Percentiles rank a stretch among this genome's conserved stretches.
phyloP scores from a whole-genome alignment of 2,329 filamentous ascomycete genomes.

The Chaetothyriales sp. region DNA sequence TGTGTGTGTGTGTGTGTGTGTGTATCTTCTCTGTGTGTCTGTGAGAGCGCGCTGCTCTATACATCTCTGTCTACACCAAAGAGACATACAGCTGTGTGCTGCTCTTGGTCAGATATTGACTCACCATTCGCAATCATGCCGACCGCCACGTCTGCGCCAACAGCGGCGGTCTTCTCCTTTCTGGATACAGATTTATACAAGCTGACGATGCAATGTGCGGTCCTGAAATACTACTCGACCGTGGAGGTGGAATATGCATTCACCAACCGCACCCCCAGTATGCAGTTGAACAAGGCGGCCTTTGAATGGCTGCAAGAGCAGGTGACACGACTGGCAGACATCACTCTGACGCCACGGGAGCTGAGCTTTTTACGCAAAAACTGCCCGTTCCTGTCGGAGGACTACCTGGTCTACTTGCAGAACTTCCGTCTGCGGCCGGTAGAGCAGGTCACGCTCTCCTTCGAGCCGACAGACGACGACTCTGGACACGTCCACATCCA shows the following conservation, averaged over 20 bases:
- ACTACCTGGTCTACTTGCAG: slow-evolving; percentile 68
- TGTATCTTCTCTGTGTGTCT: no score
- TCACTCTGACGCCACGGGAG: slow-evolving; percentile 66
- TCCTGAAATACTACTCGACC: slow-evolving; percentile 80
- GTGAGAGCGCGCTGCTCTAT: no score
- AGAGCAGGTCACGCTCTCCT: slow-evolving; percentile 61
- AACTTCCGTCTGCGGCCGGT: slow-evolving; percentile 67
- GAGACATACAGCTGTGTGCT: background rate
- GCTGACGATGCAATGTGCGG: slow-evolving; percentile 95
- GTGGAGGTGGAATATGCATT: slow-evolving; percentile 75
- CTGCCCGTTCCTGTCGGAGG: slow-evolving; percentile 63
- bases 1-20: background rate
- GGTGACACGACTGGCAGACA: slow-evolving; percentile 69
- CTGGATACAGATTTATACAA: slow-evolving; percentile 85
- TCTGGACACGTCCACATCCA: slow-evolving; percentile 57
- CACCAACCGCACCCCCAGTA: slow-evolving; percentile 87
- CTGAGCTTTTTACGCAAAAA: slow-evolving; percentile 59
- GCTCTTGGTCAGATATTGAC: background rate
- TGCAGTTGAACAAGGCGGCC: slow-evolving; percentile 70
- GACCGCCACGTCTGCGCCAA: slow-evolving; percentile 29
- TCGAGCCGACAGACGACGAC: slow-evolving; percentile 48
- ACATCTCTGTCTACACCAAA: background rate
- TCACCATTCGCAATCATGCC: background rate
- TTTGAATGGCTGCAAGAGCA: slow-evolving; percentile 76
- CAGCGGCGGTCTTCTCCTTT: slow-evolving; percentile 68